Evolutionary conservation across 1,284 basidiomycete species (phyloP).

Genomic region (Boletellus dicymbophilus): DNA sequence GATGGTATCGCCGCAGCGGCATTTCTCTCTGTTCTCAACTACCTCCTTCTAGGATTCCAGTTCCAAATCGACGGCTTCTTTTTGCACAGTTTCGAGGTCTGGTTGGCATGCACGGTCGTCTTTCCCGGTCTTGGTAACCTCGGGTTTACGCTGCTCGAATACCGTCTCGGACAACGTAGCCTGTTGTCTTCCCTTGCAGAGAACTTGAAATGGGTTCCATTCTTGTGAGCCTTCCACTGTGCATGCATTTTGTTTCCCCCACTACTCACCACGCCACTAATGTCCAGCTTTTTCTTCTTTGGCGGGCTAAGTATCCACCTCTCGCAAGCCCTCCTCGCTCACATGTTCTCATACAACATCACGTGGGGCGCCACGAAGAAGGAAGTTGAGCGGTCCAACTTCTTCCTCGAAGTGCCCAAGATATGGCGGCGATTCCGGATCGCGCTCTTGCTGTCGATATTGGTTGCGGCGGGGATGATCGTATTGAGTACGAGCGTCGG

Average conservation of each 20-base stretch:
- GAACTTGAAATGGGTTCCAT: conserved; percentile 76
- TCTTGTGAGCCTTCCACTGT: conserved; percentile 57
- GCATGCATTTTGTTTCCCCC: no score
- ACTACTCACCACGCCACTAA: no score
- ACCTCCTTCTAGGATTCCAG: conserved; percentile 69
- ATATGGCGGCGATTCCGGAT: conserved; percentile 58
- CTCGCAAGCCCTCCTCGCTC: conserved; percentile 71
- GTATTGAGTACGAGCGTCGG: conserved; percentile 46
- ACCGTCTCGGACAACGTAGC: conserved; percentile 67
- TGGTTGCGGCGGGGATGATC: conserved; percentile 51
- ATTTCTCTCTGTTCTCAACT: conserved; percentile 69
- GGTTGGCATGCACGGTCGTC: conserved; percentile 74
- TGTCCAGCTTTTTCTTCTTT: conserved; percentile 80
- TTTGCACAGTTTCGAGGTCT: conserved; percentile 74
- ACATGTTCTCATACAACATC: conserved; percentile 85
- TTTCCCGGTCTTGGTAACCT: conserved; percentile 76
- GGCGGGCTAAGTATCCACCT: conserved; percentile 77
- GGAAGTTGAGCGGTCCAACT: conserved; percentile 81
- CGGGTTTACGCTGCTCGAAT: conserved; percentile 72
- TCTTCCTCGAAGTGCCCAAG: conserved; percentile 85
- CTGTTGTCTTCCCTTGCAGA: conserved; percentile 51
- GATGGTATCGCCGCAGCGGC: conserved; percentile 75
- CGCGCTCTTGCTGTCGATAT: conserved; percentile 55
- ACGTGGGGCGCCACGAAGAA: conserved; percentile 82
- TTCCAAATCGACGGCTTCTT: conserved; percentile 67